Evolutionary conservation across 768 basidiomycete genomes (phyloP), one percentile per base, ranked within the genome.

Genomic region (Lentinula detonsa): DNA sequence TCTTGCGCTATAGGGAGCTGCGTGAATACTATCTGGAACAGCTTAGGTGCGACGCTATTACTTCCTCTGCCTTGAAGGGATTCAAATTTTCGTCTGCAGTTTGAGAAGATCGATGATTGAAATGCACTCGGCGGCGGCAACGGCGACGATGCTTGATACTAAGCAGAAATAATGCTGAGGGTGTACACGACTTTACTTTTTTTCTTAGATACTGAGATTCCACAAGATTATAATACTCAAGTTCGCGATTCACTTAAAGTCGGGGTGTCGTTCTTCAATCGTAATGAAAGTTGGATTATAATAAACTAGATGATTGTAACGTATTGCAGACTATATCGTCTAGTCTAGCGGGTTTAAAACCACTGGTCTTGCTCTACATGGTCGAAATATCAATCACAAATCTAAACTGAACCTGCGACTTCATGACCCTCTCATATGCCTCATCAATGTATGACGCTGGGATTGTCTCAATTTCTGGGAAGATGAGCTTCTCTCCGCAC

Each of bases 11-110:
- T 54, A 73, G 73, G 48, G 76, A 78, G 62, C 62, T 83, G 35
- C 70, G 75, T 43, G 77, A 81, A 42, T 83, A 83, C 64, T 83
- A 81, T 61, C 66, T 75, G 28, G 80, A 84, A 63, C 82, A 83
- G 64, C 69, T 78, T 37, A 71, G 69, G 77, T 78, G 23, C 18
- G 69, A 39, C 23, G 28, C 9, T 51, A 5, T 15, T 50, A 11
- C 9, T 5, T 39, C 15, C 8, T 18, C 39, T 59, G n/a, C 21
- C 34, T 6, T 49, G 8, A 33, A 8, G 3, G 3, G 2, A 35
- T 18, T 39, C 37, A 40, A 11, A 10, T 52, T 15, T 6, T 16
- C 39, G 37, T 48, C 23, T 18, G 10, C n/a, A 60, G 59, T 28
- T 21, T 60, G 59, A 51, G 59, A 60, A 60, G 50, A 13, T 60